Base-by-base conservation (phyloP, 148 eudicot genomes). In the Selenicereus undatus region DNA sequence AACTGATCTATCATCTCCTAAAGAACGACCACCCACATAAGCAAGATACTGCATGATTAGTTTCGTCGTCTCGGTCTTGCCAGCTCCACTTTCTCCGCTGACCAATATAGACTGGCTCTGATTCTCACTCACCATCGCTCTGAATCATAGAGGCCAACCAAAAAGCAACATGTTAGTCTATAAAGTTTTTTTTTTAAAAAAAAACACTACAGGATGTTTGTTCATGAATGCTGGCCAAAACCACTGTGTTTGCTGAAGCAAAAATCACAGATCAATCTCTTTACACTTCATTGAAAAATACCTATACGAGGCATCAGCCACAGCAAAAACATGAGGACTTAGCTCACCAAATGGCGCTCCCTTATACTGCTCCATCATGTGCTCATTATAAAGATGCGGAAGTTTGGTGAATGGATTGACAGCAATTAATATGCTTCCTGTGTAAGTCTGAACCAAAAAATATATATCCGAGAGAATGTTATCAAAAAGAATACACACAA, bases 21-120 rank as follows among this genome's bases (percentile, higher is more conserved):
- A 88, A 79, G 97, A 91, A 77, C 98, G 99, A 54, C 99, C 99
- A 85, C 99, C 99, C 89, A 97, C 94, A 87, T 84, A 92, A 58
- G 99, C 90, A 71, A 97, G 98, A 86, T 97, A 97, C 85, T 94
- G 98, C 98, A 97, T 97, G 66, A 97, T 94, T 64, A 97, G 83
- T 82, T 97, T 97, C 76, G 99, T 94, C 50, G 99, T 92, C 91
- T 97, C 99, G 2, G 99, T 97, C 84, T 97, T 97, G 42, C 99
- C 99, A 79, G 98, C 99, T 72, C 99, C 99, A 88, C 99, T 97
- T 90, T 97, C 99, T 78, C 99, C 99, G 81, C 99, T 97, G 82
- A 97, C 99, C 86, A 97, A 91, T 86, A 97, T 97, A 65, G 99
- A 97, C 87, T 97, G 99, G 78, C 96, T 92, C 76, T 71, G 82